These are phyloP conservation scores for Smittium culicis DNA, from an alignment of 371 early-diverging fungal species.

Conservation along the genomic window DNA sequence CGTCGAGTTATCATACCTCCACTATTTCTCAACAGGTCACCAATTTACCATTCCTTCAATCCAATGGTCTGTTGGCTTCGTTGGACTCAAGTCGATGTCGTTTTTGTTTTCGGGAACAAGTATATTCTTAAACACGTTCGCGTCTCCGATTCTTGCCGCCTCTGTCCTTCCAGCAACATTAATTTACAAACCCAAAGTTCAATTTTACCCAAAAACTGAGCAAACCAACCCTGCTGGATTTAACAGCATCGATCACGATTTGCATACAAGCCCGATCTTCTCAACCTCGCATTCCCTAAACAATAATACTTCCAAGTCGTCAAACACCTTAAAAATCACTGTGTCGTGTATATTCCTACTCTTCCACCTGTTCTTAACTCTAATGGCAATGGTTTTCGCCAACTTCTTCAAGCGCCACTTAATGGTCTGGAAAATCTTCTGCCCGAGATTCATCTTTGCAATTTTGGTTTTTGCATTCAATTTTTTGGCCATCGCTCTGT, in stretches of 20 bases:
- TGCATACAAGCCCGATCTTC: not conserved
- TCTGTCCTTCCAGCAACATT: constrained; percentile 22
- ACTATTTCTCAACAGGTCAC: constrained; percentile 83
- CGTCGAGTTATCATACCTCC: constrained; percentile 39
- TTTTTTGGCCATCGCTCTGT: not conserved
- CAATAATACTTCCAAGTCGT: not conserved
- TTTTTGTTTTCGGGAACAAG: constrained; percentile 52
- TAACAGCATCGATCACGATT: not conserved
- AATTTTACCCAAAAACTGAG: not conserved
- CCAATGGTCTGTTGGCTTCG: constrained; percentile 76
- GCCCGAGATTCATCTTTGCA: constrained; percentile 71
- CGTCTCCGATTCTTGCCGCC: constrained; percentile 44
- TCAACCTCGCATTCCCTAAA: not conserved
- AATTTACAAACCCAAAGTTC: not conserved
- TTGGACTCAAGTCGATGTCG: constrained; percentile 62
- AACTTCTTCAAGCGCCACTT: constrained; percentile 63
- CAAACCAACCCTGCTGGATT: not conserved
- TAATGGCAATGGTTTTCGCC: constrained; percentile 41
- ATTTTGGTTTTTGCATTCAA: constrained; percentile 13
- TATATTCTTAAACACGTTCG: constrained; percentile 63
- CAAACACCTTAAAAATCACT: not conserved
- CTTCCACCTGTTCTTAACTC: constrained; percentile 36
- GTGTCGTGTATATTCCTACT: constrained; percentile 18
- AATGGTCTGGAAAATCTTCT: constrained; percentile 93
- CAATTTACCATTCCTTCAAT: constrained; percentile 77